phyloP scores from a whole-genome alignment of 2,329 filamentous ascomycete species.

The Colletotrichum higginsianum region DNA sequence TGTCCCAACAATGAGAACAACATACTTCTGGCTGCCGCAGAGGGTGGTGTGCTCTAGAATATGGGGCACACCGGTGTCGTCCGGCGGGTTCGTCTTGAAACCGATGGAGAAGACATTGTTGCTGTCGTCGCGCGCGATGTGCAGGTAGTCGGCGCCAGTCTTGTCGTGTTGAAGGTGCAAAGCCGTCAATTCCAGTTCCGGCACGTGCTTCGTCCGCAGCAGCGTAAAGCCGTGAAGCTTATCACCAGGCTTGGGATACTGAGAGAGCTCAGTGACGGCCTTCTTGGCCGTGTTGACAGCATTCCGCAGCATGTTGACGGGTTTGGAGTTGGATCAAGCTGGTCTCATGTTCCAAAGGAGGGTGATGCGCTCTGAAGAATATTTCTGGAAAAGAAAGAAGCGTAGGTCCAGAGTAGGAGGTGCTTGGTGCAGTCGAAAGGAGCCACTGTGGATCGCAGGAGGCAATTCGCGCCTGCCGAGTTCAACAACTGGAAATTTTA shows the following conservation, averaged over 20 bases:
- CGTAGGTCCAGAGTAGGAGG: slow-evolving; percentile 4
- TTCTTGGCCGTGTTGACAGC: slow-evolving; percentile 65
- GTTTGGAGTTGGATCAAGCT: neutral
- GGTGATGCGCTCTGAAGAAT: slow-evolving; percentile 1
- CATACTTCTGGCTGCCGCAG: slow-evolving; percentile 92
- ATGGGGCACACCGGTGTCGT: slow-evolving; percentile 96
- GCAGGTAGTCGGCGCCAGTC: slow-evolving; percentile 95
- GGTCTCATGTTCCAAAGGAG: slow-evolving; percentile 3
- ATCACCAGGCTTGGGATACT: slow-evolving; percentile 84
- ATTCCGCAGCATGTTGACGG: slow-evolving; percentile 65
- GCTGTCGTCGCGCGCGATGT: slow-evolving; percentile 93
- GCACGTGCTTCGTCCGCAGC: slow-evolving; percentile 89
- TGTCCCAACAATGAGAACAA: slow-evolving; percentile 42
- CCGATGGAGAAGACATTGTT: slow-evolving; percentile 99
- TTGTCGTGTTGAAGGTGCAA: slow-evolving; percentile 93
- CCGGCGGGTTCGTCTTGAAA: slow-evolving; percentile 98
- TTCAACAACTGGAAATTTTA: slow-evolving; percentile 31
- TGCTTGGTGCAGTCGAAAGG: neutral
- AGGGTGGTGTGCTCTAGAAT: slow-evolving; percentile 98
- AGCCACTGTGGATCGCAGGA: slow-evolving; percentile 28
- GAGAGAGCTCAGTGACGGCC: slow-evolving; percentile 82
- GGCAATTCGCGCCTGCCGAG: slow-evolving; percentile 19
- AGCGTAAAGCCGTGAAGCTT: slow-evolving; percentile 95
- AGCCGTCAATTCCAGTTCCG: slow-evolving; percentile 93
- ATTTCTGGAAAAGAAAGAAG: neutral